Base-by-base conservation (phyloP, 2,329 filamentous ascomycete species). In the Calonectria pseudoreteaudii region DNA sequence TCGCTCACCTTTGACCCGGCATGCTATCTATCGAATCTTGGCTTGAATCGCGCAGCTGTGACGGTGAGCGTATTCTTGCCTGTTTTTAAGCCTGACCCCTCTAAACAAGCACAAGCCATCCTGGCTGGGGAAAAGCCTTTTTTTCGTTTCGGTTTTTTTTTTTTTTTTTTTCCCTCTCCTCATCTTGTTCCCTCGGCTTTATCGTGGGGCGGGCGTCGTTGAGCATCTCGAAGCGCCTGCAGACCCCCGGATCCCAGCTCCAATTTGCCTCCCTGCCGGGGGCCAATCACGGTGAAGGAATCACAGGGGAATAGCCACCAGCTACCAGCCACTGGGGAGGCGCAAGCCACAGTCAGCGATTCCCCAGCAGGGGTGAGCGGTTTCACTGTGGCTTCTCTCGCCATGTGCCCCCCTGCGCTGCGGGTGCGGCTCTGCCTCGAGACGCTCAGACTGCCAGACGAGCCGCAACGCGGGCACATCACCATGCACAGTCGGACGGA, bases 221-320 rank as follows among this genome's bases (percentile, higher is more conserved):
- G n/a, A 67, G 65, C 65, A 67, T 68, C 66, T 68, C 50, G 66
- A 68, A 68, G 66, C 66, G 66, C 66, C 66, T 31, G 66, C 66
- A 58, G 36, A 30, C 53, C 56, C 56, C 56, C 38, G 56, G 28
- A 68, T 58, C 66, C 36, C 26, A 56, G 66, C 47, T 52, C 47
- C 44, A 14, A 20, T 13, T 31, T 16, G 47, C 44, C n/a, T 47
- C 44, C n/a, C 44, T 23, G 20, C 3, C 7, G 20, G 44, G 44
- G n/a, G n/a, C 41, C 64, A 67, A 34, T 53, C 34, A 44, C 18
- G 26, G 34, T 8, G 34, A 38, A 36, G 34, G 56, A 62, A 41
- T 30, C 56, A 30, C 56, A 62, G 34, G 56, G 23, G 56, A 62
- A 4, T 7, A 28, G 23, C 23, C 66, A 68, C 49, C 20, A 58